Evolutionary conservation across 2,329 filamentous ascomycete genomes (phyloP), one percentile per base, ranked within the genome.

Genomic region (Fusarium piperis): DNA sequence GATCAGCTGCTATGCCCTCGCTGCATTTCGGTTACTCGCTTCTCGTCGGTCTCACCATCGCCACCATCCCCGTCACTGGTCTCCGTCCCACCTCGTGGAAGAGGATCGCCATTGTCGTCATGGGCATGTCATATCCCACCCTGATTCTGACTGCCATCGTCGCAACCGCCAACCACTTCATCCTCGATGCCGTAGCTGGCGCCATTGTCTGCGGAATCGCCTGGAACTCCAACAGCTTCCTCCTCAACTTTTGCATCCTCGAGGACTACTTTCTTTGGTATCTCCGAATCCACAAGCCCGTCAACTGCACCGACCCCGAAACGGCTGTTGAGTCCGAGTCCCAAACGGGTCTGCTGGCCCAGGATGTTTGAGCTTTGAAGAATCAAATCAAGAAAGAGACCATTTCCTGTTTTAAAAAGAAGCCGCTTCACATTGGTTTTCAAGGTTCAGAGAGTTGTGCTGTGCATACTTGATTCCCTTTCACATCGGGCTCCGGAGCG

Each of bases 21-120:
- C 85, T 94, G 16, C 92, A 94, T 79, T 94, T 94, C 76, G 92
- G 92, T 4, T 94, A 94, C 81, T 91, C 90, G 4, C 87, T 94
- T 32, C 86, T 94, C 74, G 90, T 94, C 76, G 92, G 92, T 9
- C 81, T 93, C 13, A 93, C 91, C 5, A 86, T 93, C 64, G 87
- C 89, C 73, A 89, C 88, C 1, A 87, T 93, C 52, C 92, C 92
- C 2, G 82, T 93, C 1, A 81, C 86, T 11, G 84, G 86, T 26
- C 82, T 87, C 23, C 87, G 90, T 60, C 79, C 83, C 18, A 83
- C 83, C 10, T 84, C 84, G 2, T 86, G 85, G 82, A 84, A 85
- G 59, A 87, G 91, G 2, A 66, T 83, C 8, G 73, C 77, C 16
- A 80, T 85, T 44, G 77, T 82, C 26, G 62, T 80, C 1, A 65